Percentiles rank a stretch among this genome's conserved stretches.
These are phyloP conservation scores for Fusarium falciforme DNA, from an alignment of 2,329 filamentous ascomycete species.

Conservation along the genomic window DNA sequence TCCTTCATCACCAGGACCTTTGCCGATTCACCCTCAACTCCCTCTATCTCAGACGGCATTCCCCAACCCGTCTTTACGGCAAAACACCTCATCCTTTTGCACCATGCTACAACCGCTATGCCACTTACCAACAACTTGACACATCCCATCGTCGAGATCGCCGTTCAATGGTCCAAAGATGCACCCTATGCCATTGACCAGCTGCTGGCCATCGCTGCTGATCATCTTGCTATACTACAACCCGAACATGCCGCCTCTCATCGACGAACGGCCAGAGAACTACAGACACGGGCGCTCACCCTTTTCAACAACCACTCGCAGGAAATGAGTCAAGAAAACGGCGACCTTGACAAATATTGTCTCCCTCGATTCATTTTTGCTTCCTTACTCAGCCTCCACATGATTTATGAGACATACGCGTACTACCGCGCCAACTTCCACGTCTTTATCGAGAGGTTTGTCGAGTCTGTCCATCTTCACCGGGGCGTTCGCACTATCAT, in stretches of 20 bases:
- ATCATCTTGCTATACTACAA: slow-evolving; percentile 49
- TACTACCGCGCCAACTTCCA: slow-evolving; percentile 53
- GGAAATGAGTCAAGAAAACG: slow-evolving; percentile 32
- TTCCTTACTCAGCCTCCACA: slow-evolving; percentile 57
- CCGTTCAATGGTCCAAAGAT: slow-evolving; percentile 47
- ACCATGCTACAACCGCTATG: slow-evolving; percentile 49
- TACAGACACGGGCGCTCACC: slow-evolving; percentile 57
- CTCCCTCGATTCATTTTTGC: slow-evolving; percentile 60
- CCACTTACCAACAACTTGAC: slow-evolving; percentile 36
- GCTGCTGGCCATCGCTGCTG: slow-evolving; percentile 57
- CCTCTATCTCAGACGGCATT: slow-evolving; percentile 13
- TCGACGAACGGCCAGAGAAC: slow-evolving; percentile 54
- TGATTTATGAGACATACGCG: slow-evolving; percentile 59
- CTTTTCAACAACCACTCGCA: slow-evolving; percentile 51
- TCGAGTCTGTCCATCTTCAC: slow-evolving; percentile 56
- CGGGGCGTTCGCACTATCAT: slow-evolving; percentile 55
- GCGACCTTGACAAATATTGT: slow-evolving; percentile 41
- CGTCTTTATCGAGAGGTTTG: slow-evolving; percentile 53
- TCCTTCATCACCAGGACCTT: slow-evolving; percentile 18
- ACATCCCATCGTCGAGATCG: slow-evolving; percentile 46
- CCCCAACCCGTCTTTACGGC: slow-evolving; percentile 47
- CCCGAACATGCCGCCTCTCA: slow-evolving; percentile 30
- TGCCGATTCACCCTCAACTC: slow-evolving; percentile 25
- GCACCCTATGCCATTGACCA: slow-evolving; percentile 61
- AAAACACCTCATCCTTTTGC: slow-evolving; percentile 54